These are phyloP conservation scores for Leccinellum rugosiceps DNA, from an alignment of 768 basidiomycete genomes.

Conservation along the genomic window DNA sequence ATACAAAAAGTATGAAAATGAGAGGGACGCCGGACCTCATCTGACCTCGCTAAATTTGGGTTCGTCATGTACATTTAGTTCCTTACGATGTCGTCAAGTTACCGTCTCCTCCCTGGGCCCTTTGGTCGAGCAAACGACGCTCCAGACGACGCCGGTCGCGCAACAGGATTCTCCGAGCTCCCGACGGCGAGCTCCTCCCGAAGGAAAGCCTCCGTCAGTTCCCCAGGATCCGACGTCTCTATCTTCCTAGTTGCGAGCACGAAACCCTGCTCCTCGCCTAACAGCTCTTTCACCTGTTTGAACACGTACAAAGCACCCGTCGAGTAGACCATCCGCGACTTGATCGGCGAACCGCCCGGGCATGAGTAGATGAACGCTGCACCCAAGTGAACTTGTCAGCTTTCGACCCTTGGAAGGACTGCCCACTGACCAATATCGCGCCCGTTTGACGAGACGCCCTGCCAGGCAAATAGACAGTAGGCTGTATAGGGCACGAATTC, in stretches of 20 bases:
- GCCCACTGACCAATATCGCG: slow-evolving; percentile 57
- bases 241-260: slow-evolving; percentile 57
- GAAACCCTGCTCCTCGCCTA: slow-evolving; percentile 41
- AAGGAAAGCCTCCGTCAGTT: slow-evolving; percentile 65
- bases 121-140: slow-evolving; percentile 66
- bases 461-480: slow-evolving; percentile 70
- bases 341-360: slow-evolving; percentile 75
- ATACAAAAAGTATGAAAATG: no score
- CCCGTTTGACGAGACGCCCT: slow-evolving; percentile 40
- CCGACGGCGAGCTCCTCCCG: slow-evolving; percentile 50
- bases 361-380: slow-evolving; percentile 96
- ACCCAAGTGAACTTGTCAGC: slow-evolving; percentile 2
- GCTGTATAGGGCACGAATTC: slow-evolving; percentile 26
- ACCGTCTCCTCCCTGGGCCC: slow-evolving; percentile 62
- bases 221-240: slow-evolving; percentile 78
- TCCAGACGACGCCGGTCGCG: slow-evolving; percentile 23
- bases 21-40: no score
- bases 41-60: no score
- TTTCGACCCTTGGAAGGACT: not conserved
- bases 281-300: slow-evolving; percentile 50
- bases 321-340: slow-evolving; percentile 87
- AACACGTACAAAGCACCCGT: slow-evolving; percentile 59
- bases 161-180: not conserved
- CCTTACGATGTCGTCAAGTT: slow-evolving; percentile 12
- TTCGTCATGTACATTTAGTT: not conserved